Evolutionary conservation across 176 grass and related monocot species (phyloP).

Genomic region (Carex scoparia): DNA sequence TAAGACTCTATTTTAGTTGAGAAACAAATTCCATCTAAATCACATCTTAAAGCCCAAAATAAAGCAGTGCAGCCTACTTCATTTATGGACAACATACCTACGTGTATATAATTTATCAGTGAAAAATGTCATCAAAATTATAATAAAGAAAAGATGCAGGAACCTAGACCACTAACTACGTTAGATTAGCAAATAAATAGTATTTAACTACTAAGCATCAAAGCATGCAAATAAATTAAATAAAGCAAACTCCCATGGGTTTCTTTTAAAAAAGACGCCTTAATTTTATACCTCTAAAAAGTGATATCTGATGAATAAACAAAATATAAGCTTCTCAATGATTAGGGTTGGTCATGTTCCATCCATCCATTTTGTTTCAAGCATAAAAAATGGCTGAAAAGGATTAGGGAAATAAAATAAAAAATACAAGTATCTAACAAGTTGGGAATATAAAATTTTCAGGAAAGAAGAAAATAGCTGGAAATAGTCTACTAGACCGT

Average conservation of each 20-base stretch:
- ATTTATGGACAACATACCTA: background rate
- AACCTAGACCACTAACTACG: conserved; percentile 11
- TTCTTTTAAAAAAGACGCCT: conserved; percentile 11
- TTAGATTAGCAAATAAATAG: conserved; percentile 3
- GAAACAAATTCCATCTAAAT: background rate
- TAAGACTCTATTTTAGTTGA: background rate
- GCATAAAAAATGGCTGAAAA: conserved; percentile 4
- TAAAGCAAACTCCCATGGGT: background rate
- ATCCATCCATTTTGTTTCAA: conserved; percentile 15
- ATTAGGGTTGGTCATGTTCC: conserved; percentile 20
- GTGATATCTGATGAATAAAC: background rate
- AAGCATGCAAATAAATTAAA: conserved; percentile 13
- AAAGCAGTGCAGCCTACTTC: background rate
- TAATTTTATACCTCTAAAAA: background rate
- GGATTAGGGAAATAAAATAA: conserved; percentile 5
- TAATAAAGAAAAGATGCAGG: conserved; percentile 14
- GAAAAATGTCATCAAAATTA: background rate
- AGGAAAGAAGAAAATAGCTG: background rate
- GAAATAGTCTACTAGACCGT: background rate
- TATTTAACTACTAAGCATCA: background rate
- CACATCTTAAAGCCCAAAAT: background rate
- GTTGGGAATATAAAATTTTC: conserved; percentile 12
- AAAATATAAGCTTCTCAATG: background rate
- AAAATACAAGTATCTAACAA: conserved; percentile 19
- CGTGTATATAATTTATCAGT: background rate